These are phyloP conservation scores for Populus hybrid DNA, from an alignment of 441 rosid species.

Conservation along the genomic window DNA sequence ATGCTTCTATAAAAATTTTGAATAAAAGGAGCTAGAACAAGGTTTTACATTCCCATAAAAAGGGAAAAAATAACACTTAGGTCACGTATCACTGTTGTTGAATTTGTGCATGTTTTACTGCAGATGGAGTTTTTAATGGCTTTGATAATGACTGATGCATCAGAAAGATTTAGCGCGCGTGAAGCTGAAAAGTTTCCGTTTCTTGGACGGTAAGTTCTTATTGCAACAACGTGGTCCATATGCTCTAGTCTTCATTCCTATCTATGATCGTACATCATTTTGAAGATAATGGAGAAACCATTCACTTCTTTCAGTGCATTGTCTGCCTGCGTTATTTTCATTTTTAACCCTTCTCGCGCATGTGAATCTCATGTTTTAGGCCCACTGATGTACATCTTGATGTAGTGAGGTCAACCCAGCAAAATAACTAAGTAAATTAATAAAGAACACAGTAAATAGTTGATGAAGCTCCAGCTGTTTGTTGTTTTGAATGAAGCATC, in stretches of 20 bases:
- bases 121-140: constrained; percentile 45
- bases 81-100: constrained; percentile 1
- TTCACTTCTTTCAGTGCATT: neutral
- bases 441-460: neutral
- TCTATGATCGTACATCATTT: neutral
- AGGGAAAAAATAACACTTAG: neutral
- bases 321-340: neutral
- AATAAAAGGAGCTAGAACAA: neutral
- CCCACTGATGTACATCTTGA: neutral
- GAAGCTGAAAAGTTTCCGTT: constrained; percentile 74
- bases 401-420: neutral
- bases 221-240: constrained; percentile 1
- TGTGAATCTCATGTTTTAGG: neutral
- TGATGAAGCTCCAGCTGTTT: neutral
- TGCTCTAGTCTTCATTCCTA: neutral
- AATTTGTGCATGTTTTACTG: constrained; percentile 24
- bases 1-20: neutral
- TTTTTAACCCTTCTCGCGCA: neutral
- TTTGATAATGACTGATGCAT: constrained; percentile 45
- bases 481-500: neutral
- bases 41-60: neutral
- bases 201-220: constrained; percentile 72
- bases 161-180: constrained; percentile 71
- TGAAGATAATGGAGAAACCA: neutral
- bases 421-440: neutral